Evolutionary conservation across 495 filamentous ascomycete species (phyloP).

Genomic region (Aspergillus panamensis): DNA sequence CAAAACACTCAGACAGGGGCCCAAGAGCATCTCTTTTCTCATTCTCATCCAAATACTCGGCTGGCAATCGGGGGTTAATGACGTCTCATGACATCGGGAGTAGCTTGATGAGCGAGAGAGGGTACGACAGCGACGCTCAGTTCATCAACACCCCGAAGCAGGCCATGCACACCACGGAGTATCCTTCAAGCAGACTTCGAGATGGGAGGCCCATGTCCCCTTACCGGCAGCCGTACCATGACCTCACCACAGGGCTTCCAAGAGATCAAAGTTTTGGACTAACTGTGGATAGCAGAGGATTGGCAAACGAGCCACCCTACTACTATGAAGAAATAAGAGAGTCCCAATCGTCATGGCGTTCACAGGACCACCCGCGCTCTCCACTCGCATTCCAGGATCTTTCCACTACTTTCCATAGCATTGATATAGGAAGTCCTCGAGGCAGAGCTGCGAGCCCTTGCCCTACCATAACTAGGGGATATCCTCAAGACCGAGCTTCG

Average conservation of each 20-base stretch:
- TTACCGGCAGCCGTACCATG: conserved; percentile 13
- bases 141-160: conserved; percentile 34
- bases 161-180: conserved; percentile 5
- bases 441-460: conserved; percentile 14
- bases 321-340: conserved; percentile 4
- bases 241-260: not conserved
- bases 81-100: conserved; percentile 27
- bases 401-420: conserved; percentile 5
- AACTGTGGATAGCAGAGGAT: conserved; percentile 3
- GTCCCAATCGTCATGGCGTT: conserved; percentile 9
- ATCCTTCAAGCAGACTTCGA: not conserved
- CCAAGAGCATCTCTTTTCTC: conserved; percentile 18
- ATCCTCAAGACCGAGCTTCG: conserved; percentile 4
- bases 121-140: conserved; percentile 48
- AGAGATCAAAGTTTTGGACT: conserved; percentile 6
- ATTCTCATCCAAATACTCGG: conserved; percentile 24
- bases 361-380: conserved; percentile 9
- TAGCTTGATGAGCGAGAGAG: conserved; percentile 41
- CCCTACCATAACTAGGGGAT: conserved; percentile 1
- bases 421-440: conserved; percentile 10
- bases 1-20: conserved; percentile 12
- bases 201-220: conserved; percentile 12
- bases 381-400: conserved; percentile 5
- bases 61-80: conserved; percentile 6
- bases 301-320: not conserved